A percentile compares a stretch with the other conserved stretches of the same genome.
These are phyloP conservation scores for Paraconiothyrium brasiliense DNA, from an alignment of 2,329 filamentous ascomycete species.

Conservation along the genomic window DNA sequence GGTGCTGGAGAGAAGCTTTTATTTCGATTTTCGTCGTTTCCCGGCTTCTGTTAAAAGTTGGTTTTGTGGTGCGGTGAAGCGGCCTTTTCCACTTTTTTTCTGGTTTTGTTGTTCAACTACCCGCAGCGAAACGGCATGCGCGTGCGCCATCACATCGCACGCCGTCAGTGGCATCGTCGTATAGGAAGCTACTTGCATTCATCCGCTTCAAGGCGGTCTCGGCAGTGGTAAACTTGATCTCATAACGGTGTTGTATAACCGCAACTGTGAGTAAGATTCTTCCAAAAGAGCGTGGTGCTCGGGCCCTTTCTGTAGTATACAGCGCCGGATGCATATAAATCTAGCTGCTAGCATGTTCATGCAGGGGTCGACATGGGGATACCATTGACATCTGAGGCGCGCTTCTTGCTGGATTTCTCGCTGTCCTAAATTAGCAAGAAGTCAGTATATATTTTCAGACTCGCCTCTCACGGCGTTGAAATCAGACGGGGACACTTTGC, in stretches of 20 bases:
- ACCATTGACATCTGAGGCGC: constrained; percentile 44
- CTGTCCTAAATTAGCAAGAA: constrained; percentile 50
- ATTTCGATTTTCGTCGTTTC: neutral
- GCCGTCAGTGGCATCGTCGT: neutral
- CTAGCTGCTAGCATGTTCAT: constrained; percentile 41
- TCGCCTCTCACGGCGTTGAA: constrained; percentile 29
- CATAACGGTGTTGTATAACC: constrained; percentile 24
- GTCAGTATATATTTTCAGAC: constrained; percentile 42
- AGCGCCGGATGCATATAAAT: constrained; percentile 41
- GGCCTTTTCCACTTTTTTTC: constrained; percentile 38
- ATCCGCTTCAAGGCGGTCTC: constrained; percentile 16
- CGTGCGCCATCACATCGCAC: neutral
- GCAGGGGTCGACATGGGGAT: constrained; percentile 39
- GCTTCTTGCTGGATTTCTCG: constrained; percentile 45
- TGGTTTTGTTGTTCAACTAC: constrained; percentile 24
- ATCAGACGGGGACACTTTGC: constrained; percentile 30
- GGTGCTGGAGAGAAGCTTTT: neutral
- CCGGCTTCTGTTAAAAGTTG: constrained; percentile 19
- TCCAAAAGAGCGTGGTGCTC: constrained; percentile 35
- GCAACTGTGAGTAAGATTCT: constrained; percentile 35
- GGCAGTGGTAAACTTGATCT: constrained; percentile 12
- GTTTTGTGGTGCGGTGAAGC: constrained; percentile 17
- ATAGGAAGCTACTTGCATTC: neutral
- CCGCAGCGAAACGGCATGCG: neutral
- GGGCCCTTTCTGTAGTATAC: constrained; percentile 22